Evolutionary conservation across 2,329 filamentous ascomycete species (phyloP).

Genomic region (Colletotrichum truncatum): DNA sequence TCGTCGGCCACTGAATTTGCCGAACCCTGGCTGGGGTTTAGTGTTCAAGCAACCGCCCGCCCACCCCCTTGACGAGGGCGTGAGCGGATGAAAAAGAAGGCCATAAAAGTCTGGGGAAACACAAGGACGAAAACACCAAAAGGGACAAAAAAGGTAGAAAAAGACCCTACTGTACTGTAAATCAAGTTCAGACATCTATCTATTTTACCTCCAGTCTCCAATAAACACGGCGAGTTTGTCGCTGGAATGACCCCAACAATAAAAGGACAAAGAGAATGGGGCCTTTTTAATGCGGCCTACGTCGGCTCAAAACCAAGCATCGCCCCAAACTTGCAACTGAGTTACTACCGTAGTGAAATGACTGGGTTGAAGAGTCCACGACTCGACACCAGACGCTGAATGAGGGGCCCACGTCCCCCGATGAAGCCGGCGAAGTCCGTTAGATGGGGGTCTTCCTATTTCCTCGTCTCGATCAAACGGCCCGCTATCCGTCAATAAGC

Average conservation of each 20-base stretch:
- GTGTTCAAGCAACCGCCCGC: constrained; percentile 10
- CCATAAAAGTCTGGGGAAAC: neutral
- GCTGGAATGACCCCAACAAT: neutral
- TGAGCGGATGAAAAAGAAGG: neutral
- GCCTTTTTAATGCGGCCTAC: constrained; percentile 15
- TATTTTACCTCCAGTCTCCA: too few species aligned
- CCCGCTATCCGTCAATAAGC: neutral
- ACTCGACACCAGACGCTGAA: constrained; percentile 11
- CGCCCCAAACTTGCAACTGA: neutral
- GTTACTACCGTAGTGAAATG: too few species aligned
- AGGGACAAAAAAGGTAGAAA: neutral
- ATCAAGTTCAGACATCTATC: too few species aligned
- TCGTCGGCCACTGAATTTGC: neutral
- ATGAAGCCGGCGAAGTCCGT: constrained; percentile 14
- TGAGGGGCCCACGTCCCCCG: neutral
- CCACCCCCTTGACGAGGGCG: neutral
- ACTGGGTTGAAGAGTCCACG: too few species aligned
- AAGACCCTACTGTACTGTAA: neutral
- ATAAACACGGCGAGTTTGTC: too few species aligned
- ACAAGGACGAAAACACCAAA: neutral
- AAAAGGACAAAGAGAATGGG: constrained; percentile 12
- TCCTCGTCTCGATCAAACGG: neutral
- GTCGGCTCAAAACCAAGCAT: neutral
- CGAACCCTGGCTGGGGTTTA: neutral
- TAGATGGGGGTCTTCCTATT: neutral